Conservation (phyloP, 805 yeast genomes). For the Myxozyma melibiosi region DNA sequence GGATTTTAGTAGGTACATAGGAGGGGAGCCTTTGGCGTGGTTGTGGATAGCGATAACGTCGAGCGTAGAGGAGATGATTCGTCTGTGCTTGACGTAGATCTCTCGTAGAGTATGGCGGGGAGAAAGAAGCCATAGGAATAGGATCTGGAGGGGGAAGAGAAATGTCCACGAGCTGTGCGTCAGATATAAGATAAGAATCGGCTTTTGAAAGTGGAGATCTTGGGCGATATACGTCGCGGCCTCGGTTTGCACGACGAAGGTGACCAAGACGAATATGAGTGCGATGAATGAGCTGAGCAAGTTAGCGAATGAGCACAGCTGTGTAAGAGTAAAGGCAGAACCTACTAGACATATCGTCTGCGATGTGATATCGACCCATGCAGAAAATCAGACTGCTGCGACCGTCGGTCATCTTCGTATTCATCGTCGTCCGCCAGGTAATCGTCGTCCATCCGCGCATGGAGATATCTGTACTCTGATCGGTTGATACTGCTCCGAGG, state of each 20-base stretch:
- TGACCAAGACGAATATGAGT: slow-evolving; percentile 51
- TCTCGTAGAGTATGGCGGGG: slow-evolving; percentile 30
- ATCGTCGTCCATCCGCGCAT: slow-evolving; percentile 21
- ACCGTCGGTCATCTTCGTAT: slow-evolving; percentile 1
- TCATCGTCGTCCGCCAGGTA: slow-evolving; percentile 7
- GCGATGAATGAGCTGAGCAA: slow-evolving; percentile 46
- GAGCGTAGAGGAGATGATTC: slow-evolving; percentile 35
- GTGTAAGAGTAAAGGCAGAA: neutral
- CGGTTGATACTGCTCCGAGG: slow-evolving; percentile 26
- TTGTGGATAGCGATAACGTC: slow-evolving; percentile 25
- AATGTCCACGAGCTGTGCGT: slow-evolving; percentile 81
- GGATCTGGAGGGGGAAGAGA: slow-evolving; percentile 70
- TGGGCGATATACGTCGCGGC: slow-evolving; percentile 69
- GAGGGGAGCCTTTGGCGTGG: slow-evolving; percentile 43
- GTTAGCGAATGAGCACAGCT: neutral
- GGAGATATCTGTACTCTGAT: slow-evolving; percentile 30
- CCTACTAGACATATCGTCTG: slow-evolving; percentile 33
- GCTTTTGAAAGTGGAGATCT: slow-evolving; percentile 61
- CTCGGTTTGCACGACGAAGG: slow-evolving; percentile 82
- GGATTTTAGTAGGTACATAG: slow-evolving; percentile 51
- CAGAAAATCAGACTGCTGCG: slow-evolving; percentile 9
- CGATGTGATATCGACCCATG: slow-evolving; percentile 17
- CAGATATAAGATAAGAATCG: slow-evolving; percentile 55
- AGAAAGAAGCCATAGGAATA: slow-evolving; percentile 48
- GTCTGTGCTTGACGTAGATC: slow-evolving; percentile 32